Evolutionary conservation across 2,329 filamentous ascomycete genomes (phyloP).

Genomic region (Fusarium ambrosium): DNA sequence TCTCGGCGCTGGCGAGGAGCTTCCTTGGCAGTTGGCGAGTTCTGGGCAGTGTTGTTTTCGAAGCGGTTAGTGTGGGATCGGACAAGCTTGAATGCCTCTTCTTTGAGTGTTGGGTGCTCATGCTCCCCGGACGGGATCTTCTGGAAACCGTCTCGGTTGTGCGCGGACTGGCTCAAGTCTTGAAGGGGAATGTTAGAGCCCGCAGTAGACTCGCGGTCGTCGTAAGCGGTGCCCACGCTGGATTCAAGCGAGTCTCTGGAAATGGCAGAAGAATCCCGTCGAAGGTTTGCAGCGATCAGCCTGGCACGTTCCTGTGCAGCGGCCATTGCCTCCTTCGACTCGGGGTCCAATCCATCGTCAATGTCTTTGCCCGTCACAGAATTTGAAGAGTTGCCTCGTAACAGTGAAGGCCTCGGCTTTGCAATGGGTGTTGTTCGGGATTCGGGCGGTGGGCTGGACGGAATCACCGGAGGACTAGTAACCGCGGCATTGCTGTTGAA

Average conservation of each 20-base stretch:
- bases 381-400: conserved; percentile 58
- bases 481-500: conserved; percentile 62
- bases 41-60: conserved; percentile 21
- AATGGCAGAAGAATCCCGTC: conserved; percentile 51
- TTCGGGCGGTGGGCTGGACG: conserved; percentile 33
- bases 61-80: conserved; percentile 56
- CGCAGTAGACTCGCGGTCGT: conserved; percentile 43
- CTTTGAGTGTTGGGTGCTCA: conserved; percentile 31
- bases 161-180: conserved; percentile 43
- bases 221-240: conserved; percentile 48
- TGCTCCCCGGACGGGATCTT: conserved; percentile 29
- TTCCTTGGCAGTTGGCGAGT: conserved; percentile 23
- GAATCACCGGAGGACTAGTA: conserved; percentile 43
- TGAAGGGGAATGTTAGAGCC: conserved; percentile 51
- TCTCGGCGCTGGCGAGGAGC: conserved; percentile 27
- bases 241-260: conserved; percentile 57
- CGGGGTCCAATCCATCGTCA: conserved; percentile 45
- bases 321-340: conserved; percentile 52
- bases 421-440: conserved; percentile 31
- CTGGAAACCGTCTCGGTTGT: conserved; percentile 36
- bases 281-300: conserved; percentile 57
- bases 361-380: conserved; percentile 51
- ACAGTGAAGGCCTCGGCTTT: conserved; percentile 57
- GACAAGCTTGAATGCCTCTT: conserved; percentile 59
- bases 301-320: conserved; percentile 60